Evolutionary conservation across 2,329 filamentous ascomycete genomes (phyloP).

Genomic region (Neonectria hederae): DNA sequence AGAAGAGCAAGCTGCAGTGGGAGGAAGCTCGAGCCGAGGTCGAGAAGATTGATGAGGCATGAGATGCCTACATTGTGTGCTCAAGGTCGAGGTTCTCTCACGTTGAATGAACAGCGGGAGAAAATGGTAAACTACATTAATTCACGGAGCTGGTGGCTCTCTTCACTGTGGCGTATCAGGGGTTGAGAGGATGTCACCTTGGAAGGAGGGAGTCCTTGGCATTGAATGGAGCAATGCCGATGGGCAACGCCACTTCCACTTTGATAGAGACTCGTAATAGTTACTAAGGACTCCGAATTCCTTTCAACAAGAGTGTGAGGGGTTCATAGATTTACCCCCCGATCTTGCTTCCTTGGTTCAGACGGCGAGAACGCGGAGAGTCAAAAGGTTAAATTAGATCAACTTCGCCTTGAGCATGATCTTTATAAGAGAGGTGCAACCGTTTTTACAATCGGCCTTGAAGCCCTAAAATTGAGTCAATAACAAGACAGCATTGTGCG

Average conservation of each 20-base stretch:
- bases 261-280: neutral
- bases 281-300: neutral
- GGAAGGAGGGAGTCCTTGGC: slow-evolving; percentile 12
- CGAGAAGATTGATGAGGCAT: slow-evolving; percentile 80
- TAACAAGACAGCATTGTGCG: neutral
- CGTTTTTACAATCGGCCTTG: neutral
- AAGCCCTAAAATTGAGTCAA: neutral
- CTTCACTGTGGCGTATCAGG: slow-evolving; percentile 15
- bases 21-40: slow-evolving; percentile 89
- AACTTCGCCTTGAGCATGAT: neutral
- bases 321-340: neutral
- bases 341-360: neutral
- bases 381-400: too few species aligned
- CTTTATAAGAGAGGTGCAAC: neutral
- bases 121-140: slow-evolving; percentile 31
- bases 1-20: slow-evolving; percentile 89
- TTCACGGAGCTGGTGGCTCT: slow-evolving; percentile 23
- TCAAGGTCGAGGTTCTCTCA: slow-evolving; percentile 13
- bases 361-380: neutral
- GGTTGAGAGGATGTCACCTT: slow-evolving; percentile 10
- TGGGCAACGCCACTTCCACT: neutral
- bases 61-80: slow-evolving; percentile 23
- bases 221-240: slow-evolving; percentile 5
- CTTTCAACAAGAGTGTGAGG: neutral
- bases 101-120: slow-evolving; percentile 16